Evolutionary conservation across 257 asterid species (phyloP).

Genomic region (Verbascum thapsus): DNA sequence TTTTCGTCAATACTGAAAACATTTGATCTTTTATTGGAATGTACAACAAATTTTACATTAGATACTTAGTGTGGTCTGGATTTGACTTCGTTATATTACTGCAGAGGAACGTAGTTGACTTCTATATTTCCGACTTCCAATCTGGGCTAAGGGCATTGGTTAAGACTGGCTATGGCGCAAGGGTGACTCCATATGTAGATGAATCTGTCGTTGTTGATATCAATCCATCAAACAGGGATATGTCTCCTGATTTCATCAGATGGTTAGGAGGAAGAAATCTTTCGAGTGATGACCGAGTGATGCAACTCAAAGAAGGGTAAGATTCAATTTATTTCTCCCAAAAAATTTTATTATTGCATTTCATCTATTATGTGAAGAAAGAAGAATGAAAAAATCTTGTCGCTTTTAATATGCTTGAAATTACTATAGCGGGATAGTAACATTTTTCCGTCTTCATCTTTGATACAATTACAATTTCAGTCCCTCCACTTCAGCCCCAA

Average conservation of each 20-base stretch:
- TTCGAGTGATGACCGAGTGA: slow-evolving; percentile 61
- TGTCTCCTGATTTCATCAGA: slow-evolving; percentile 56
- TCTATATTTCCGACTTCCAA: slow-evolving; percentile 68
- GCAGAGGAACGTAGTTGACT: slow-evolving; percentile 70
- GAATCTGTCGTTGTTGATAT: slow-evolving; percentile 62
- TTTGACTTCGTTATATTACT: slow-evolving; percentile 5
- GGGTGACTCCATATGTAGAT: slow-evolving; percentile 63
- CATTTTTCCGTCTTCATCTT: no score
- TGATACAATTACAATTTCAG: no score
- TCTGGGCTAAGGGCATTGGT: slow-evolving; percentile 72
- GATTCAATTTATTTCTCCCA: slow-evolving; percentile 10
- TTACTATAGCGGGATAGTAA: neutral
- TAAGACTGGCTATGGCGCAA: slow-evolving; percentile 60
- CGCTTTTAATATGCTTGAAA: neutral
- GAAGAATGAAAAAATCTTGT: neutral
- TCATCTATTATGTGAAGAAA: neutral
- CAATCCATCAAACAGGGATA: slow-evolving; percentile 53
- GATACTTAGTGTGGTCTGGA: neutral
- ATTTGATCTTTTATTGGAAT: neutral
- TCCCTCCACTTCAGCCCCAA: no score
- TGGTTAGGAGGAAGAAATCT: slow-evolving; percentile 66
- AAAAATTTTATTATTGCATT: slow-evolving; percentile 6
- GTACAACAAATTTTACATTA: neutral
- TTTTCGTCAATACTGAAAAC: neutral
- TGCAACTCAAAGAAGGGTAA: slow-evolving; percentile 75